phyloP scores from a whole-genome alignment of 345 rosid genomes.

The Hibiscus trionum region DNA sequence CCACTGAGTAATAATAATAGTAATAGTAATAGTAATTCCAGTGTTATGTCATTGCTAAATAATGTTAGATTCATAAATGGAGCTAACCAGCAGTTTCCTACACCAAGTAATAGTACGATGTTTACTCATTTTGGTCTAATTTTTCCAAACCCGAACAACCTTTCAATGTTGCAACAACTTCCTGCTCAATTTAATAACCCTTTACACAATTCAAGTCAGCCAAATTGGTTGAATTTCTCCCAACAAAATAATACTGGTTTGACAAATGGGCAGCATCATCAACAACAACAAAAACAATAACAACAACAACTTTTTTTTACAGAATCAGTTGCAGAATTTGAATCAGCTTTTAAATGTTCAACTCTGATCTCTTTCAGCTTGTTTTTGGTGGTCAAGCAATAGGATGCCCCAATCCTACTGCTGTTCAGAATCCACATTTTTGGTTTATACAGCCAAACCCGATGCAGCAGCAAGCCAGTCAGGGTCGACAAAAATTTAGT shows the following conservation, averaged over 20 bases:
- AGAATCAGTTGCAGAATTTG: constrained; percentile 3
- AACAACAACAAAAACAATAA: too few relatives aligned
- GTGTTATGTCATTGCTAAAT: not conserved
- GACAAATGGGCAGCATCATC: constrained; percentile 5
- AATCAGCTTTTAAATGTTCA: not conserved
- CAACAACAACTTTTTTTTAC: not conserved
- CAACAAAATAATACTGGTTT: constrained; percentile 7
- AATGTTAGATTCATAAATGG: constrained; percentile 6
- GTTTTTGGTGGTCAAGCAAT: not conserved
- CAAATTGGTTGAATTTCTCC: constrained; percentile 8
- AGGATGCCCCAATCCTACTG: constrained; percentile 1
- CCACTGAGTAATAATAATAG: not conserved
- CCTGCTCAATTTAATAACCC: constrained; percentile 10
- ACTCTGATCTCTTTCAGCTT: constrained; percentile 10
- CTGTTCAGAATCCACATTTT: not conserved
- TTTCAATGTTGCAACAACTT: constrained; percentile 2
- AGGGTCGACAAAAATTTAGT: not conserved
- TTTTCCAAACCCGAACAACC: not conserved
- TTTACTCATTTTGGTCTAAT: constrained; percentile 4
- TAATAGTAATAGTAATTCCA: not conserved
- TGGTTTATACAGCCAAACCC: constrained; percentile 3
- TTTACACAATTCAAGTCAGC: constrained; percentile 4
- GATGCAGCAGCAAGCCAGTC: not conserved
- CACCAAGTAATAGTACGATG: not conserved
- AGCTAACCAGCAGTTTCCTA: not conserved